Percentiles rank a stretch among this genome's conserved stretches.
phyloP scores from a whole-genome alignment of 495 filamentous ascomycete species.

The Daldinia childiae region DNA sequence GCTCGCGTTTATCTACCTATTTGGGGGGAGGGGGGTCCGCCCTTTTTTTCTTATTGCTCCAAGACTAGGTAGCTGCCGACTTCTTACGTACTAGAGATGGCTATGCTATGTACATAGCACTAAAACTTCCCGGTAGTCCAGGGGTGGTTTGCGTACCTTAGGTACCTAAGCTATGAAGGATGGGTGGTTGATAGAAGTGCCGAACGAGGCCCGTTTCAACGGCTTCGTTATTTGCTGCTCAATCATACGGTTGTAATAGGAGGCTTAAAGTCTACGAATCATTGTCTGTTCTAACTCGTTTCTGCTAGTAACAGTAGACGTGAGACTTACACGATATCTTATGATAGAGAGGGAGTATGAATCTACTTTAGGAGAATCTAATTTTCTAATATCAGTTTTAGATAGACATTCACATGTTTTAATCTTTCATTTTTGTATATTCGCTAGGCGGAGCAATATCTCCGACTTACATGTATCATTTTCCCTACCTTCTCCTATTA shows the following conservation, averaged over 20 bases:
- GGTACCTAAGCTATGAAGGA: background rate
- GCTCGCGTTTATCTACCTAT: background rate
- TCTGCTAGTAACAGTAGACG: background rate
- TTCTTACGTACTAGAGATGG: background rate
- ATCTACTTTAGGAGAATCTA: background rate
- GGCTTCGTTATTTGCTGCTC: background rate
- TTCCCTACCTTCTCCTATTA: background rate
- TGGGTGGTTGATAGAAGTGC: background rate
- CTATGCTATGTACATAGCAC: background rate
- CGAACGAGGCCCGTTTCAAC: background rate
- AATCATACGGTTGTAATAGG: background rate
- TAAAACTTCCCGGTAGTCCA: background rate
- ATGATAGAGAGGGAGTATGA: background rate
- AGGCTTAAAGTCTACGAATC: background rate
- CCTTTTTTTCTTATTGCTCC: background rate
- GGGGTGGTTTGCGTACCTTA: background rate
- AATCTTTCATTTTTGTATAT: background rate
- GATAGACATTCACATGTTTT: background rate
- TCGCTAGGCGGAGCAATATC: background rate
- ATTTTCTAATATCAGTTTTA: background rate
- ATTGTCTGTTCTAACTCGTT: background rate
- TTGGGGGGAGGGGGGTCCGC: background rate
- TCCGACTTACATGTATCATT: background rate
- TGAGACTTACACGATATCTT: background rate
- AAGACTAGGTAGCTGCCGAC: background rate